A percentile compares a stretch with the other conserved stretches of the same genome.
Evolutionary conservation across 345 rosid species (phyloP).

Genomic region (Abelmoschus esculentus): DNA sequence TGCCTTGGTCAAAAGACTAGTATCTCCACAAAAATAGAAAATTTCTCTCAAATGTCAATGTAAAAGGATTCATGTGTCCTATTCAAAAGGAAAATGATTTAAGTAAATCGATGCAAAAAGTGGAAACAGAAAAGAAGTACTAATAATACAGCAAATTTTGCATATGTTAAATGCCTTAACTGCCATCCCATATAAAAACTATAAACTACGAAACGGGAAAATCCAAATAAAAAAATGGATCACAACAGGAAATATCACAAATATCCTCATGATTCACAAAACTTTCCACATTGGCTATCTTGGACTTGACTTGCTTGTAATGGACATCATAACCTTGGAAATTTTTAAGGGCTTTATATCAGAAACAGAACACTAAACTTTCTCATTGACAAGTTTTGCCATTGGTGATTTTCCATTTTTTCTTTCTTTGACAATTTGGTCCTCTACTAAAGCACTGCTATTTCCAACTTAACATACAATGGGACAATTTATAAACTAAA

Average conservation of each 20-base stretch:
- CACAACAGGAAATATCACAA: not conserved
- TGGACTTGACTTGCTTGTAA: not conserved
- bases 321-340: not conserved
- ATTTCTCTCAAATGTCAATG: not conserved
- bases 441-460: not conserved
- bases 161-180: not conserved
- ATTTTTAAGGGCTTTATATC: not conserved
- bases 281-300: not conserved
- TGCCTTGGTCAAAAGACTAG: not conserved
- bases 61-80: not conserved
- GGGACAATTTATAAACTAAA: not conserved
- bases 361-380: not conserved
- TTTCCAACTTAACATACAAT: not conserved
- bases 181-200: not conserved
- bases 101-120: not conserved
- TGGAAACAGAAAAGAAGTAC: not conserved
- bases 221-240: not conserved
- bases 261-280: not conserved
- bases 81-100: no score
- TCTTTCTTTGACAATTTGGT: not conserved
- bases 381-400: constrained; percentile 2
- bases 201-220: not conserved
- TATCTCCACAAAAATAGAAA: no score
- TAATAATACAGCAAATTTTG: not conserved
- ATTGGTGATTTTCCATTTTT: not conserved